These are phyloP conservation scores for Penicillium sp. DNA, from an alignment of 2,329 filamentous ascomycete species.

Conservation along the genomic window DNA sequence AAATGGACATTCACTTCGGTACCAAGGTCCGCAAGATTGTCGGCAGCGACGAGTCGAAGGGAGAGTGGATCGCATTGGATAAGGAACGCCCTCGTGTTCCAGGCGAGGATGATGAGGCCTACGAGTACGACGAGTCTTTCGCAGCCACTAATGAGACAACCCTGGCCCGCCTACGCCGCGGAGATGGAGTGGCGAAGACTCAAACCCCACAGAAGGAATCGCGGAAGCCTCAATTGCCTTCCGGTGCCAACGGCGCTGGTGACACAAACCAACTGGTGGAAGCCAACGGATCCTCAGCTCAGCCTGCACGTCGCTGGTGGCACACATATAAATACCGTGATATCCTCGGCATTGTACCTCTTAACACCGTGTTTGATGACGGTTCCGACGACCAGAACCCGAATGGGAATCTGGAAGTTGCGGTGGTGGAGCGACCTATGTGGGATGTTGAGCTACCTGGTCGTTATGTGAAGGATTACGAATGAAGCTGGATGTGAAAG, in stretches of 20 bases:
- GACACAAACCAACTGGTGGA: slow-evolving; percentile 28
- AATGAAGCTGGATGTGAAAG: slow-evolving; percentile 29
- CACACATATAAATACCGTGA: slow-evolving; percentile 89
- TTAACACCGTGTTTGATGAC: slow-evolving; percentile 42
- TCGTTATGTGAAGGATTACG: slow-evolving; percentile 60
- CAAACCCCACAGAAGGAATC: slow-evolving; percentile 22
- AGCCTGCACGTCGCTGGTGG: slow-evolving; percentile 54
- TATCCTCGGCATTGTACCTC: slow-evolving; percentile 71
- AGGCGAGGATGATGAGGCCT: slow-evolving; percentile 33
- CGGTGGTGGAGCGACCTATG: slow-evolving; percentile 78
- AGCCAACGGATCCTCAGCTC: slow-evolving; percentile 25
- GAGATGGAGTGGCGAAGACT: slow-evolving; percentile 20
- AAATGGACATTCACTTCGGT: slow-evolving; percentile 44
- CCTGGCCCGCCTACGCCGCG: slow-evolving; percentile 34
- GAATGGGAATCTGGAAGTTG: slow-evolving; percentile 60
- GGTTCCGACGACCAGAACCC: slow-evolving; percentile 31
- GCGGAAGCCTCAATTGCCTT: slow-evolving; percentile 13
- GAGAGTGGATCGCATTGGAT: slow-evolving; percentile 36
- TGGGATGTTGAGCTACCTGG: slow-evolving; percentile 78
- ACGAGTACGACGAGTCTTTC: slow-evolving; percentile 35
- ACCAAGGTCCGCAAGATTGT: slow-evolving; percentile 49
- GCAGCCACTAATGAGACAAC: slow-evolving; percentile 29
- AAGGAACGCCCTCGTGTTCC: slow-evolving; percentile 24
- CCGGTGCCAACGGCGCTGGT: slow-evolving; percentile 17
- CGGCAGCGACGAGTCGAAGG: slow-evolving; percentile 37